Conservation (phyloP, 2,329 filamentous ascomycete genomes). For the Remersonia thermophila region DNA sequence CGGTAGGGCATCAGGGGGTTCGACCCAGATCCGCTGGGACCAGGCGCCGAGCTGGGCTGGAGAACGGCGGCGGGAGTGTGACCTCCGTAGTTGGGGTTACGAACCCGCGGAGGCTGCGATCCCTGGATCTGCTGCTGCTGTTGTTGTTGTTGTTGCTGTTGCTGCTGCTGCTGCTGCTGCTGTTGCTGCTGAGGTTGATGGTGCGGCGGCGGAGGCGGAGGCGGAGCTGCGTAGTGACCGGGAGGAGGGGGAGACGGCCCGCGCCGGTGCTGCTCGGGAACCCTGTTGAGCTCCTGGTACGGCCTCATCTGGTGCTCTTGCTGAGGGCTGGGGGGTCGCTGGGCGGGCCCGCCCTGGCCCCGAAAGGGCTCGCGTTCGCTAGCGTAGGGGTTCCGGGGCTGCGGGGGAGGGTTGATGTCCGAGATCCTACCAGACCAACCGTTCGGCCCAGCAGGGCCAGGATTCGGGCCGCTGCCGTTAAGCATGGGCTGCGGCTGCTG, state of each 20-base stretch:
- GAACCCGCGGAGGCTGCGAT: slow-evolving; percentile 40
- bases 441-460: slow-evolving; percentile 37
- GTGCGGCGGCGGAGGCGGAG: slow-evolving; percentile 31
- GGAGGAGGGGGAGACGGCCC: slow-evolving; percentile 42
- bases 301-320: slow-evolving; percentile 58
- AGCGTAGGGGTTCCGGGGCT: slow-evolving; percentile 73
- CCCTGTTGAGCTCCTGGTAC: slow-evolving; percentile 54
- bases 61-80: slow-evolving; percentile 33
- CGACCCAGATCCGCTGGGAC: slow-evolving; percentile 32
- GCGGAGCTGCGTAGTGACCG: slow-evolving; percentile 41
- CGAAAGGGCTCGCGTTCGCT: slow-evolving; percentile 55
- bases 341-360: slow-evolving; percentile 52
- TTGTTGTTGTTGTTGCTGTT: slow-evolving; percentile 26
- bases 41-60: slow-evolving; percentile 23
- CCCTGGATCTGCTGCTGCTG: too few species aligned
- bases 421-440: slow-evolving; percentile 52
- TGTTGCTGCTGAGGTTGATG: slow-evolving; percentile 22
- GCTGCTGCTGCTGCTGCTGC: slow-evolving; percentile 22
- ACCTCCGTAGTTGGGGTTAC: slow-evolving; percentile 49
- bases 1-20: slow-evolving; percentile 59
- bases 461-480: slow-evolving; percentile 44
- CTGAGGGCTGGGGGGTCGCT: slow-evolving; percentile 64
- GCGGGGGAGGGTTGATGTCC: slow-evolving; percentile 64
- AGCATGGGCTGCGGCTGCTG: slow-evolving; percentile 21
- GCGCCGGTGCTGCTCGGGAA: slow-evolving; percentile 33